Conservation (phyloP, 2,329 filamentous ascomycete genomes). For the Penicillium griseofulvum region DNA sequence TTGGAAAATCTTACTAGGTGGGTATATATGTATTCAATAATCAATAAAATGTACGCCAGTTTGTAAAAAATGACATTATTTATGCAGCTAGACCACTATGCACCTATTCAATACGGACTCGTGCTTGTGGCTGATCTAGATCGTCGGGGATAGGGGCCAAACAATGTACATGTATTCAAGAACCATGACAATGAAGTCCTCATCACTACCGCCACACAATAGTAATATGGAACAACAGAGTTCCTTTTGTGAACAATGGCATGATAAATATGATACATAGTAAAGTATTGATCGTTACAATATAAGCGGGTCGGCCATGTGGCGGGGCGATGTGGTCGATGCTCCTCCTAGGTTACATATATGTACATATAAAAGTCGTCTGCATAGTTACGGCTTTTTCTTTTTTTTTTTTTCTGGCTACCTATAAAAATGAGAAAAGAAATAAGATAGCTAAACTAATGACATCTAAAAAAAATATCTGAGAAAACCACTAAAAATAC, state of each 20-base stretch:
- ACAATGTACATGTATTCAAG: neutral
- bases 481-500: too few relatives aligned
- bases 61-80: neutral
- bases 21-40: neutral
- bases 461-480: too few relatives aligned
- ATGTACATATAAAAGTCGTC: too few relatives aligned
- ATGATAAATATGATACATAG: neutral
- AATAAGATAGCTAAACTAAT: too few relatives aligned
- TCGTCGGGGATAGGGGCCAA: neutral
- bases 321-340: neutral
- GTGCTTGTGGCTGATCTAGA: neutral
- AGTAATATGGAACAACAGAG: neutral
- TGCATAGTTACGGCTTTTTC: too few relatives aligned
- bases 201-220: neutral
- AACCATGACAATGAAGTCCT: too few relatives aligned
- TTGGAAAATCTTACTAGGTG: neutral
- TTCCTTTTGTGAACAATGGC: neutral
- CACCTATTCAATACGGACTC: too few relatives aligned
- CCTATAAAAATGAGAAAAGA: too few relatives aligned
- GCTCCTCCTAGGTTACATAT: too few relatives aligned
- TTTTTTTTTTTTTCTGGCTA: too few relatives aligned
- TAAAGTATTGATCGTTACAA: neutral
- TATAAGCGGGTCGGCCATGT: neutral
- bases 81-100: neutral
- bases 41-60: neutral